Evolutionary conservation across 441 rosid species (phyloP).

Genomic region (Sinapis alba): DNA sequence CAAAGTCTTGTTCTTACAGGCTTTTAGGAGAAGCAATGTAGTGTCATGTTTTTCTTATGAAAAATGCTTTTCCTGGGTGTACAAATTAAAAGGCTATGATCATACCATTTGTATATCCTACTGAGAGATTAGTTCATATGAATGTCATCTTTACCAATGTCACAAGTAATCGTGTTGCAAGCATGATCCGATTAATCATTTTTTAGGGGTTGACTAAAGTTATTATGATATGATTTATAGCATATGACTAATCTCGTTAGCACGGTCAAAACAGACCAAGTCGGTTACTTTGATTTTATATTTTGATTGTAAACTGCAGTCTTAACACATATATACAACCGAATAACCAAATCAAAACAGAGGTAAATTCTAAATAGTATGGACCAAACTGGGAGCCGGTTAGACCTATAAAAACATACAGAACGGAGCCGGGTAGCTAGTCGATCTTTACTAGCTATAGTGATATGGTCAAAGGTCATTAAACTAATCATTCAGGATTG

Average conservation of each 20-base stretch:
- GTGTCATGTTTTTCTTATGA: not conserved
- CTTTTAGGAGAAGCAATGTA: not conserved
- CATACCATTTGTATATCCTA: not conserved
- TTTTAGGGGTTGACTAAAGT: not conserved
- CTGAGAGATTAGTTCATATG: not conserved
- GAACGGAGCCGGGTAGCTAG: not conserved
- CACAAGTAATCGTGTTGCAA: not conserved
- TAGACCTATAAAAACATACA: not conserved
- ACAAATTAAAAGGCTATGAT: not conserved
- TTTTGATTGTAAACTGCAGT: not conserved
- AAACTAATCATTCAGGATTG: not conserved
- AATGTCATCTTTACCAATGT: not conserved
- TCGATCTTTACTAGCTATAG: not conserved
- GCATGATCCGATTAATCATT: not conserved
- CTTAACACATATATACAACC: not conserved
- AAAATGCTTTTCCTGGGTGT: not conserved
- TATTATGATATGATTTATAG: not conserved
- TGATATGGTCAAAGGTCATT: not conserved
- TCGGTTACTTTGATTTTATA: not conserved
- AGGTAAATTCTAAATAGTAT: not conserved
- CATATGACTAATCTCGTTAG: not conserved
- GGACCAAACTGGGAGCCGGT: not conserved
- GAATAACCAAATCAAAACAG: not conserved
- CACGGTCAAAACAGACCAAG: not conserved
- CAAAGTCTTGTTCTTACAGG: constrained; percentile 11